Conservation (phyloP, 1,284 basidiomycete species). For the Moesziomyces aphidis region DNA sequence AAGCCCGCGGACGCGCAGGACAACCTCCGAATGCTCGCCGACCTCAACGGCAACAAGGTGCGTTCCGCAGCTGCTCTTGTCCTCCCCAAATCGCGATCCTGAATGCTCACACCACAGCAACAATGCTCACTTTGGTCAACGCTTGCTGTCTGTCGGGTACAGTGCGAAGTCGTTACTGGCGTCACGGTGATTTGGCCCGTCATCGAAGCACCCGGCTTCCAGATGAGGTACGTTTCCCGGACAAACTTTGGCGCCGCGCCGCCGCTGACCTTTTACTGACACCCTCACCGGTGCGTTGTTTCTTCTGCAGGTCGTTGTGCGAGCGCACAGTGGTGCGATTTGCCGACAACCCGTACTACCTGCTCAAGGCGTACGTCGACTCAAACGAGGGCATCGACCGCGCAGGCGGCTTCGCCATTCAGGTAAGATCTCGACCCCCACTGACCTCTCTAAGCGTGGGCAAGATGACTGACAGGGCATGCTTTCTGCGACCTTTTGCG, state of each 20-base stretch:
- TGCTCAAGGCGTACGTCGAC: constrained; percentile 86
- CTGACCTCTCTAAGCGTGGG: background rate
- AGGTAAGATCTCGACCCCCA: constrained; percentile 72
- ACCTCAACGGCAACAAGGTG: constrained; percentile 74
- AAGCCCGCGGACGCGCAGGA: constrained; percentile 85
- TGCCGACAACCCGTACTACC: constrained; percentile 65
- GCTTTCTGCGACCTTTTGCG: background rate
- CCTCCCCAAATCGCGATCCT: background rate
- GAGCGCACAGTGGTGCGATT: constrained; percentile 66
- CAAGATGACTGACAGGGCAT: background rate
- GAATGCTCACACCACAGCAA: background rate
- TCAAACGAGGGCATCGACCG: constrained; percentile 89
- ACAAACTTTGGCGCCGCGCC: too few relatives aligned
- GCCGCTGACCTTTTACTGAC: background rate
- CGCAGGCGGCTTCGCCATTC: constrained; percentile 94
- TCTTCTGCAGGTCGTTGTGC: constrained; percentile 46
- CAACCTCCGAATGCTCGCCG: constrained; percentile 86
- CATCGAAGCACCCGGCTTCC: constrained; percentile 85
- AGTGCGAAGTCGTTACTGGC: constrained; percentile 65
- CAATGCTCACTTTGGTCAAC: background rate
- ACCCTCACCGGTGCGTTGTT: background rate
- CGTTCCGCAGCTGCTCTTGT: background rate
- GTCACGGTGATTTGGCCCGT: constrained; percentile 79
- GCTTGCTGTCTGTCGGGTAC: background rate
- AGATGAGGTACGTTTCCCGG: constrained; percentile 74